A percentile compares a stretch with the other conserved stretches of the same genome.
Conservation (phyloP, 257 asterid species). For the Penstemon davidsonii region DNA sequence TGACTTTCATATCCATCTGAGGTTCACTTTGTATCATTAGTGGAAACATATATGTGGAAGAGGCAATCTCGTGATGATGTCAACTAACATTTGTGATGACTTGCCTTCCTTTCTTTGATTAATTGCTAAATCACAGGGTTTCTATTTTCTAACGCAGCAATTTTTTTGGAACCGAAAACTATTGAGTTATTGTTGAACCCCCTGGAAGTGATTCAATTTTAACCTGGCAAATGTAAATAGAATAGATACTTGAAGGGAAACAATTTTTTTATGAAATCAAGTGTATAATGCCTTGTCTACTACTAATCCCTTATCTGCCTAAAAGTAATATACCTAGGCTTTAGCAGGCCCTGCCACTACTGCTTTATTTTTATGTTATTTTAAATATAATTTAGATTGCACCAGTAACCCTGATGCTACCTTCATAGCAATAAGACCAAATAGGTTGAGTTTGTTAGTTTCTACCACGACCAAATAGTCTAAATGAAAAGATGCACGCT, state of each 20-base stretch:
- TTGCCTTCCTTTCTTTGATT: not conserved
- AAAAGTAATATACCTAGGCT: not conserved
- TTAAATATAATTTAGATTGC: not conserved
- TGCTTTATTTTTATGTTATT: not conserved
- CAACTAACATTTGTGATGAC: slow-evolving; percentile 4
- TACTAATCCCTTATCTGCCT: not conserved
- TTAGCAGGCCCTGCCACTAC: not conserved
- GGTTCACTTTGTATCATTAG: not conserved
- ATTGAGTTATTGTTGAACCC: slow-evolving; percentile 10
- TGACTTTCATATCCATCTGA: not conserved
- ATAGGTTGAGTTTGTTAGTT: not conserved
- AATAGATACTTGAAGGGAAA: not conserved
- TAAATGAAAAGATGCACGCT: not conserved
- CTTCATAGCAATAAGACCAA: slow-evolving; percentile 15
- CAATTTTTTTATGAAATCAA: not conserved
- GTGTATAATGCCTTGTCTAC: not conserved
- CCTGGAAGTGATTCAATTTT: not conserved
- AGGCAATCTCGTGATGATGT: not conserved
- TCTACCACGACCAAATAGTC: not conserved
- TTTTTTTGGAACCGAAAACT: slow-evolving; percentile 3
- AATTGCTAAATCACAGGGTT: not conserved
- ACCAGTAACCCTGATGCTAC: not conserved
- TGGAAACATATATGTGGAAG: not conserved
- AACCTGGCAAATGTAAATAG: not conserved
- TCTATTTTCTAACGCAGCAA: no score